phyloP scores from a whole-genome alignment of 257 asterid genomes.

The Ocimum tenuiflorum region DNA sequence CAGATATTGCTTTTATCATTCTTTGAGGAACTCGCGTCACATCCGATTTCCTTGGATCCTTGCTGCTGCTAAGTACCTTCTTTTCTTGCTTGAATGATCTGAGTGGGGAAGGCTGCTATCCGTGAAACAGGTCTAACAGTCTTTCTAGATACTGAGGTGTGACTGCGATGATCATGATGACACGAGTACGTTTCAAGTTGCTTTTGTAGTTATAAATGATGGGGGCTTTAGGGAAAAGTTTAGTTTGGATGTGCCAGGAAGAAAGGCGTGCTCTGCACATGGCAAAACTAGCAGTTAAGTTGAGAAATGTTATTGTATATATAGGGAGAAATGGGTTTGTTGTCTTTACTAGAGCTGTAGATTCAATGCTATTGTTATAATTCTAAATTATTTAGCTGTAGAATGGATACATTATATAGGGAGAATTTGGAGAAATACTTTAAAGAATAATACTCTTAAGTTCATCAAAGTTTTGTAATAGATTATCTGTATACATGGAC shows the following conservation, averaged over 20 bases:
- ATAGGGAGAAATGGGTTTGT: not conserved
- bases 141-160: slow-evolving; percentile 1
- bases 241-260: not conserved
- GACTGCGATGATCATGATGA: not conserved
- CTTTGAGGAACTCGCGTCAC: slow-evolving; percentile 13
- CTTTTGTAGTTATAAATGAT: not conserved
- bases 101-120: not conserved
- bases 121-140: not conserved
- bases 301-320: slow-evolving; percentile 12
- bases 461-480: slow-evolving; percentile 15
- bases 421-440: slow-evolving; percentile 3
- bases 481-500: not conserved
- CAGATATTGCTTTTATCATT: slow-evolving; percentile 4
- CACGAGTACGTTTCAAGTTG: not conserved
- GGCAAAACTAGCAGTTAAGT: slow-evolving; percentile 5
- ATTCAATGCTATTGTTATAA: not conserved
- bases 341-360: not conserved
- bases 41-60: not conserved
- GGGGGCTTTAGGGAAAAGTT: not conserved
- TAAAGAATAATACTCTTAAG: not conserved
- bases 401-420: slow-evolving; percentile 22
- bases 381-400: not conserved
- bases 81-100: not conserved
- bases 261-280: too few relatives aligned
- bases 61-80: not conserved